Evolutionary conservation across 2,329 filamentous ascomycete species (phyloP).

Genomic region (Colletotrichum liriopes): DNA sequence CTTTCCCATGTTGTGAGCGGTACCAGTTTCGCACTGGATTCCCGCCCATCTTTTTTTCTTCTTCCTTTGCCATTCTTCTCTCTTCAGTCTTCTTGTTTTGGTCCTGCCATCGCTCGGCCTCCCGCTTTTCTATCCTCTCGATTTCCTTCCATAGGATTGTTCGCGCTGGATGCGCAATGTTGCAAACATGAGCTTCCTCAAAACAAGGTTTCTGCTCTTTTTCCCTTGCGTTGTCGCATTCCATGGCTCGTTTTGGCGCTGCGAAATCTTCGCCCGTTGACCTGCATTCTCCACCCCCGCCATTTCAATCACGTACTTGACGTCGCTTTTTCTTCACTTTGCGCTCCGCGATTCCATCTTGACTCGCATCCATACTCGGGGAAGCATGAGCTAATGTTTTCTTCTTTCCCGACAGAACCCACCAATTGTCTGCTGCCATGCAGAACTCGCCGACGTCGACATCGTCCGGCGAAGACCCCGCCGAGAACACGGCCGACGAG

Average conservation of each 20-base stretch:
- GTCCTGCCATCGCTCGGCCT: constrained; percentile 37
- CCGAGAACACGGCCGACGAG: constrained; percentile 96
- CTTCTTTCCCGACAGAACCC: constrained; percentile 61
- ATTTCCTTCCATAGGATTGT: constrained; percentile 22
- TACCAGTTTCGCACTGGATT: constrained; percentile 39
- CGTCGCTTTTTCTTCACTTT: constrained; percentile 20
- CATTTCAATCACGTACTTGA: constrained; percentile 28
- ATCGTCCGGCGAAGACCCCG: constrained; percentile 84
- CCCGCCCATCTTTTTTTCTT: constrained; percentile 35
- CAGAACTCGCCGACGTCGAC: constrained; percentile 83
- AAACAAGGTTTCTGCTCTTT: constrained; percentile 56
- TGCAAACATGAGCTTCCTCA: constrained; percentile 61
- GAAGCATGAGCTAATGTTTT: constrained; percentile 29
- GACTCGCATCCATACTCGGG: not conserved
- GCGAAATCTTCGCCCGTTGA: constrained; percentile 37
- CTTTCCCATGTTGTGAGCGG: constrained; percentile 42
- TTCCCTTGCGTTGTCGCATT: constrained; percentile 30
- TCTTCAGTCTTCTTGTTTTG: constrained; percentile 27
- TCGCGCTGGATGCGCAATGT: constrained; percentile 52
- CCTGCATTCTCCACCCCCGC: constrained; percentile 41
- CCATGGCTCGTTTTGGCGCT: constrained; percentile 11
- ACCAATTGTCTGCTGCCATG: constrained; percentile 69
- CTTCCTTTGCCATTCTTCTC: constrained; percentile 26
- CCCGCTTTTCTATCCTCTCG: constrained; percentile 28
- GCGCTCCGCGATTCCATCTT: not conserved